These are phyloP conservation scores for Kluyveromyces starmeri DNA, from an alignment of 805 yeast genomes.

Conservation along the genomic window DNA sequence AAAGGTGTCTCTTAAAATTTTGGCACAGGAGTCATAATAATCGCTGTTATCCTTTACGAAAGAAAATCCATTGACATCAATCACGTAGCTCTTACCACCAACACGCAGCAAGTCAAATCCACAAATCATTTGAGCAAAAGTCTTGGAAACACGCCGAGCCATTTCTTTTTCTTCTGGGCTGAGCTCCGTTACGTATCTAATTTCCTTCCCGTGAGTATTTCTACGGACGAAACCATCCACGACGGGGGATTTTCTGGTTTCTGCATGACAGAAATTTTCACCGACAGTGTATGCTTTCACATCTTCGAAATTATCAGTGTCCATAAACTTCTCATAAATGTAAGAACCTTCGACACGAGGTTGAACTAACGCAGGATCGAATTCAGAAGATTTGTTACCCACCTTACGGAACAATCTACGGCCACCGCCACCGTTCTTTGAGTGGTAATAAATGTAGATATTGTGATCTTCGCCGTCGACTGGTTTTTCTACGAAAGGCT, in stretches of 20 bases:
- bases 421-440: constrained; percentile 94
- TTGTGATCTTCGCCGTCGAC: constrained; percentile 99
- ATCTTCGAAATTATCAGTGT: constrained; percentile 96
- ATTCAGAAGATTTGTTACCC: constrained; percentile 94
- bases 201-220: constrained; percentile 95
- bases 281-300: constrained; percentile 99
- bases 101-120: constrained; percentile 93
- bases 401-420: constrained; percentile 88
- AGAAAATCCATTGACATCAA: constrained; percentile 96
- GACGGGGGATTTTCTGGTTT: constrained; percentile 95
- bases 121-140: constrained; percentile 89
- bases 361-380: constrained; percentile 63
- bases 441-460: constrained; percentile 83
- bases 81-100: constrained; percentile 79
- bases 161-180: constrained; percentile 65
- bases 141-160: constrained; percentile 67
- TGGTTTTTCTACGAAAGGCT: constrained; percentile 97
- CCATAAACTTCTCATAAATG: constrained; percentile 92
- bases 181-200: constrained; percentile 78
- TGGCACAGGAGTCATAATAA: constrained; percentile 78
- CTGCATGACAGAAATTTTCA: constrained; percentile 86
- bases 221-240: constrained; percentile 98
- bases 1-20: constrained; percentile 68
- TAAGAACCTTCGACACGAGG: constrained; percentile 89
- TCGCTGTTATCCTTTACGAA: constrained; percentile 87